Conservation (phyloP, 2,329 filamentous ascomycete genomes). For the Diaporthe destruens region DNA sequence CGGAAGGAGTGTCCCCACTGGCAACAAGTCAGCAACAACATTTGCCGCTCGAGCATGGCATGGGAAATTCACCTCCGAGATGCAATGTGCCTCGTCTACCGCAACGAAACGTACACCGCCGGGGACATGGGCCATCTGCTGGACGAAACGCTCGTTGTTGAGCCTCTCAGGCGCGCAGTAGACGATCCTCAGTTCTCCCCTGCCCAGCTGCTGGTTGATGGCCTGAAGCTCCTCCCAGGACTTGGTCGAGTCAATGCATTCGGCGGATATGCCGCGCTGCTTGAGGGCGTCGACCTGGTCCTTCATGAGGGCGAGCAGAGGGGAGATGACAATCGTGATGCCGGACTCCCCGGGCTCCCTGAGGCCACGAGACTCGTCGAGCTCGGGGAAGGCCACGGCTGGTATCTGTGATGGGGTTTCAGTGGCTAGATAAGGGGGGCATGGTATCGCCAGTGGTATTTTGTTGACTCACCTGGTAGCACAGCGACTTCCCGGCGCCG, state of each 20-base stretch:
- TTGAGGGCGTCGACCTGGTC: conserved; percentile 69
- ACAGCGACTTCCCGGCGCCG: conserved; percentile 63
- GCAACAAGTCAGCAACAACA: conserved; percentile 35
- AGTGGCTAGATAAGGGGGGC: background rate
- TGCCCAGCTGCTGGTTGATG: conserved; percentile 54
- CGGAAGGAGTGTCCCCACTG: conserved; percentile 64
- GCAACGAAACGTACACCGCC: conserved; percentile 69
- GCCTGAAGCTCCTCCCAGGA: conserved; percentile 59
- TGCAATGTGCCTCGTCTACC: conserved; percentile 70
- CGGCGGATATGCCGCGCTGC: conserved; percentile 63
- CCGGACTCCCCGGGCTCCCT: conserved; percentile 54
- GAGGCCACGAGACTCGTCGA: conserved; percentile 52
- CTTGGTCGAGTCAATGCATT: conserved; percentile 69
- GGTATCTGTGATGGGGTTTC: conserved; percentile 54
- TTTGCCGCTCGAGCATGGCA: conserved; percentile 25
- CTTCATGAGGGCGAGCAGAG: conserved; percentile 70
- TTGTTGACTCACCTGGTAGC: conserved; percentile 56
- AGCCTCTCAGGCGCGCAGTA: conserved; percentile 72
- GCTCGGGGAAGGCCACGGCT: conserved; percentile 59
- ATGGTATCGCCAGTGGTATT: too few relatives aligned
- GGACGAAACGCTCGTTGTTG: conserved; percentile 72
- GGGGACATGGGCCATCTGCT: conserved; percentile 64
- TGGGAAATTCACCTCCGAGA: conserved; percentile 60
- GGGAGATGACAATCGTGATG: conserved; percentile 68
- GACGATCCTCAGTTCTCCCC: conserved; percentile 64